Conservation (phyloP, 176 grass and related monocot genomes). For the Avena eriantha region DNA sequence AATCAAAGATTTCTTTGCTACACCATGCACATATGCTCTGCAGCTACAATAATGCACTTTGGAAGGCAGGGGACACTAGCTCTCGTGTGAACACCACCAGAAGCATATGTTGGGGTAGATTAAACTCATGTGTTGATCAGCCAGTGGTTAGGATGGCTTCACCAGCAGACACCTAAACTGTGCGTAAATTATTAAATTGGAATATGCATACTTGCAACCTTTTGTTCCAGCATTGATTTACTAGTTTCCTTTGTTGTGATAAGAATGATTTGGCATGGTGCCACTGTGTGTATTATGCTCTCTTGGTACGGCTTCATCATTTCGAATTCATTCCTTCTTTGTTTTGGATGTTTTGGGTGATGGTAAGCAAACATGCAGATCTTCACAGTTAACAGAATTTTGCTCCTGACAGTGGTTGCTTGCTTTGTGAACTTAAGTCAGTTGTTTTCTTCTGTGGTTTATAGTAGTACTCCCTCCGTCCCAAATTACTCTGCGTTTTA, state of each 20-base stretch:
- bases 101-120: no score
- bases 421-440: background rate
- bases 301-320: background rate
- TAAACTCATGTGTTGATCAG: background rate
- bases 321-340: background rate
- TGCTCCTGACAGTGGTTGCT: no score
- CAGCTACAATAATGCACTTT: background rate
- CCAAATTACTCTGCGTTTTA: no score
- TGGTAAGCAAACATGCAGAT: no score
- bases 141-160: background rate
- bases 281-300: background rate
- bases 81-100: background rate
- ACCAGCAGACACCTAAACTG: background rate
- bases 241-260: background rate
- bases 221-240: no score
- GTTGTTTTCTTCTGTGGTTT: background rate
- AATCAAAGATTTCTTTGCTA: no score
- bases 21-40: background rate
- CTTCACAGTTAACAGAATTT: no score
- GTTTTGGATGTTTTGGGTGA: background rate
- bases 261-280: background rate
- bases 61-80: background rate
- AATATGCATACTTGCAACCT: no score
- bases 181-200: no score
- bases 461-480: no score